A percentile compares a stretch with the other conserved stretches of the same genome.
These are phyloP conservation scores for Mycena capillaripes DNA, from an alignment of 768 basidiomycete species.

Conservation along the genomic window DNA sequence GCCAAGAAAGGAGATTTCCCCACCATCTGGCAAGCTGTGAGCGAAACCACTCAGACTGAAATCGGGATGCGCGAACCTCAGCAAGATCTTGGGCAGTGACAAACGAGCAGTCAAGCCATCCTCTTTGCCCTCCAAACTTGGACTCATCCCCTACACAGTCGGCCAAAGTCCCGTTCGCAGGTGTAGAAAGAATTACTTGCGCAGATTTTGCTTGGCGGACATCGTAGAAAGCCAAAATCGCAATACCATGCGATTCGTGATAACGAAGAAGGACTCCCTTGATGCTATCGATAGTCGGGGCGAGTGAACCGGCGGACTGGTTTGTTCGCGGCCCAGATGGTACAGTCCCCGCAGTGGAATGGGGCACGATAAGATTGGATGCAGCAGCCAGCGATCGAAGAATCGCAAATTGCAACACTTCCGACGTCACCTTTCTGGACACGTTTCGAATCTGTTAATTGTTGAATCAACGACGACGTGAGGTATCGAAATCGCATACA, in stretches of 20 bases:
- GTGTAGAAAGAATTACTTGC: slow-evolving; percentile 54
- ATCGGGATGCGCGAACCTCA: slow-evolving; percentile 50
- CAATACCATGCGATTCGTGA: slow-evolving; percentile 63
- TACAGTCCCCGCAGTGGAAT: not conserved
- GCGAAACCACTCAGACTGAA: slow-evolving; percentile 26
- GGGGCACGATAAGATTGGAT: not conserved
- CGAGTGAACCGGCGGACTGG: slow-evolving; percentile 1
- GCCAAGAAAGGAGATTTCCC: slow-evolving; percentile 67
- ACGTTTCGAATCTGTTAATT: slow-evolving; percentile 52
- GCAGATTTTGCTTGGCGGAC: slow-evolving; percentile 66
- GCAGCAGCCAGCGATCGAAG: slow-evolving; percentile 26
- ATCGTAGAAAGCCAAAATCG: slow-evolving; percentile 75
- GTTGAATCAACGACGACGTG: not conserved
- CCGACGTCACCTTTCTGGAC: slow-evolving; percentile 44
- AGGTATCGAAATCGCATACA: slow-evolving; percentile 38
- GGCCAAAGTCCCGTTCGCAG: slow-evolving; percentile 44
- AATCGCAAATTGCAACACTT: slow-evolving; percentile 36
- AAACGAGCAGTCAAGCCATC: slow-evolving; percentile 58
- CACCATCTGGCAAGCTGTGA: slow-evolving; percentile 56
- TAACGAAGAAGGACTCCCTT: slow-evolving; percentile 71
- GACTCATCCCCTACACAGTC: slow-evolving; percentile 47
- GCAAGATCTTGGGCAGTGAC: slow-evolving; percentile 60
- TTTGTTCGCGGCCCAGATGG: slow-evolving; percentile 5
- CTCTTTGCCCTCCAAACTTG: slow-evolving; percentile 38
- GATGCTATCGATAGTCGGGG: slow-evolving; percentile 45